Percentiles rank a stretch among this genome's conserved stretches.
Evolutionary conservation across 73 alveolate species (phyloP).

Genomic region (Paramecium octaurelia): DNA sequence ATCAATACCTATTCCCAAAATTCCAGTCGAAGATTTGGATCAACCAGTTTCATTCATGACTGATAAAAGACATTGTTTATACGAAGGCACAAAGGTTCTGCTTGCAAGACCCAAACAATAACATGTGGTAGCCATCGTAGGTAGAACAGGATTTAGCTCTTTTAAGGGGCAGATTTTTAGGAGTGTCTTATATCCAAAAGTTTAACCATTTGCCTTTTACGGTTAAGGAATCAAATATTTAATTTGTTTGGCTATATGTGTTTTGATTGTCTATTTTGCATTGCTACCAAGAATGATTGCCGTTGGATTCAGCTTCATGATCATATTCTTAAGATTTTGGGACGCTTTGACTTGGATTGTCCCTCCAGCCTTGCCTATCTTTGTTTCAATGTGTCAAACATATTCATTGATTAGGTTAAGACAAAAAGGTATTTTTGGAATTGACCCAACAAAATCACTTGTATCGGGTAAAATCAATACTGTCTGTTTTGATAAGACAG

Average conservation of each 20-base stretch:
- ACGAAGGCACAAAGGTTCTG: constrained; percentile 50
- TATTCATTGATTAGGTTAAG: not conserved
- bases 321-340: constrained; percentile 30
- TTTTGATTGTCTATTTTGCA: not conserved
- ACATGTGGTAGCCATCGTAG: constrained; percentile 18
- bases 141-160: constrained; percentile 58
- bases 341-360: constrained; percentile 56
- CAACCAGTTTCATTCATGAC: not conserved
- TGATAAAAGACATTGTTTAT: constrained; percentile 48
- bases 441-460: constrained; percentile 50
- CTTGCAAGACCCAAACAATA: not conserved
- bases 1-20: constrained; percentile 74
- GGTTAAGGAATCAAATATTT: not conserved
- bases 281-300: not conserved
- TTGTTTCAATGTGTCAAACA: not conserved
- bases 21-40: constrained; percentile 52
- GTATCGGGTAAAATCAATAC: constrained; percentile 51
- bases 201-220: constrained; percentile 3
- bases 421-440: constrained; percentile 46
- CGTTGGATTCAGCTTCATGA: not conserved
- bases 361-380: constrained; percentile 2
- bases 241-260: not conserved
- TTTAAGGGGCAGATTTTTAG: constrained; percentile 58
- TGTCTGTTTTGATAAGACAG: constrained; percentile 60
- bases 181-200: constrained; percentile 48